These are phyloP conservation scores for Cymbopogon flexuosus DNA, from an alignment of 202 grass and related monocot species.

Conservation along the genomic window DNA sequence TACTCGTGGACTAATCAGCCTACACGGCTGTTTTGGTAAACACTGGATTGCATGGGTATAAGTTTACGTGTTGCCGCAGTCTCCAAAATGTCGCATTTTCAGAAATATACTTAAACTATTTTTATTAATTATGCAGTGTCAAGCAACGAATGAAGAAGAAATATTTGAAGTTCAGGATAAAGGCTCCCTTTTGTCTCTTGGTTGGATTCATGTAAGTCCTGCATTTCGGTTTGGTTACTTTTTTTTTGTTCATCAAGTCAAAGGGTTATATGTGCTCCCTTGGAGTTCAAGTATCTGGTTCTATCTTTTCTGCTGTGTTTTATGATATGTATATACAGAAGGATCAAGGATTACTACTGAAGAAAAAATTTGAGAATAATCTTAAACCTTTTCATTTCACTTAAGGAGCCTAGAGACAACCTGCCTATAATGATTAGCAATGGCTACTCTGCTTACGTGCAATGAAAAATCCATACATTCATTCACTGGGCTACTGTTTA, in stretches of 20 bases:
- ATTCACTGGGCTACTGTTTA: too few species aligned
- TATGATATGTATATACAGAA: neutral
- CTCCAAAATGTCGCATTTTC: neutral
- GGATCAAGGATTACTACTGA: neutral
- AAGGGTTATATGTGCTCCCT: neutral
- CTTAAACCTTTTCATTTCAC: too few species aligned
- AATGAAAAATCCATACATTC: too few species aligned
- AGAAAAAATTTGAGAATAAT: too few species aligned
- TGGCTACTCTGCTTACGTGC: too few species aligned
- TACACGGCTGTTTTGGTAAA: neutral
- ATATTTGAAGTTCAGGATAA: slow-evolving; percentile 99
- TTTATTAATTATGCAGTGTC: slow-evolving; percentile 56
- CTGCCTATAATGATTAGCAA: too few species aligned
- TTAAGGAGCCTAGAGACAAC: too few species aligned
- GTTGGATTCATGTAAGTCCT: slow-evolving; percentile 96
- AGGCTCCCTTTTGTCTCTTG: slow-evolving; percentile 84
- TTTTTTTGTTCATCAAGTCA: slow-evolving; percentile 1
- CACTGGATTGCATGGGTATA: neutral
- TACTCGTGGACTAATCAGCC: neutral
- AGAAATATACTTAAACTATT: slow-evolving; percentile 22
- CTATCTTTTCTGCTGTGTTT: slow-evolving; percentile 13
- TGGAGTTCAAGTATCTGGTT: neutral
- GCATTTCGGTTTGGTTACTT: slow-evolving; percentile 1
- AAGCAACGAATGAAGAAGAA: slow-evolving; percentile 98
- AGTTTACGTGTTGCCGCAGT: slow-evolving; percentile 14